A percentile compares a stretch with the other conserved stretches of the same genome.
Conservation (phyloP, 106 monocot species). For the Chionographis japonica region DNA sequence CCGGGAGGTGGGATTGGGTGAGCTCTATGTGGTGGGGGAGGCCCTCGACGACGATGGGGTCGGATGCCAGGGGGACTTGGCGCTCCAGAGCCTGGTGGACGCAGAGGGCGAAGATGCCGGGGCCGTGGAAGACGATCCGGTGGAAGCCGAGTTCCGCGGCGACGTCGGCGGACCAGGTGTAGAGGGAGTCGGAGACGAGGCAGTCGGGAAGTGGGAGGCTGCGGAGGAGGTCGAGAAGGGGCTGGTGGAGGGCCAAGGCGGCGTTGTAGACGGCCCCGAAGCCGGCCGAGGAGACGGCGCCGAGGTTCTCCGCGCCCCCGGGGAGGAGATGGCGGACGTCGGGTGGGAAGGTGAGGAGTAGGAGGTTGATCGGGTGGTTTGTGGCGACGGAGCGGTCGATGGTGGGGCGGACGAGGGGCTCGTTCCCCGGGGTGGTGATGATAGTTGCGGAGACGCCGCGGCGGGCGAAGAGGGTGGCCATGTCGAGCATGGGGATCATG, state of each 20-base stretch:
- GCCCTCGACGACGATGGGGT: too few relatives aligned
- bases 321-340: not conserved
- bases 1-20: too few relatives aligned
- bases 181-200: constrained; percentile 4
- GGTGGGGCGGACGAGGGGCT: constrained; percentile 11
- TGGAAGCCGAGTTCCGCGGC: not conserved
- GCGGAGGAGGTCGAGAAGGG: constrained; percentile 6
- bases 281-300: not conserved
- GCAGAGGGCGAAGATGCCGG: constrained; percentile 6
- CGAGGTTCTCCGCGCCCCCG: constrained; percentile 7
- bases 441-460: constrained; percentile 12
- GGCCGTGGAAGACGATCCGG: constrained; percentile 2
- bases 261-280: constrained; percentile 1
- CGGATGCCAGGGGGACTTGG: constrained; percentile 1
- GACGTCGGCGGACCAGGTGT: constrained; percentile 4
- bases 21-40: too few relatives aligned
- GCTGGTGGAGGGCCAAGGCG: constrained; percentile 1
- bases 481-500: constrained; percentile 34
- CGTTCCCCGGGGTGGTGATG: constrained; percentile 26
- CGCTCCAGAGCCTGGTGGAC: constrained; percentile 2
- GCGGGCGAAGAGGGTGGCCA: constrained; percentile 19
- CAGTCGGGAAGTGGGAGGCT: constrained; percentile 3
- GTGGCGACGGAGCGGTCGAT: not conserved
- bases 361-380: not conserved
- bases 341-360: constrained; percentile 9